Percentiles rank a stretch among this genome's conserved stretches.
Evolutionary conservation across 148 eudicot species (phyloP).

Genomic region (Persicaria maculosa): DNA sequence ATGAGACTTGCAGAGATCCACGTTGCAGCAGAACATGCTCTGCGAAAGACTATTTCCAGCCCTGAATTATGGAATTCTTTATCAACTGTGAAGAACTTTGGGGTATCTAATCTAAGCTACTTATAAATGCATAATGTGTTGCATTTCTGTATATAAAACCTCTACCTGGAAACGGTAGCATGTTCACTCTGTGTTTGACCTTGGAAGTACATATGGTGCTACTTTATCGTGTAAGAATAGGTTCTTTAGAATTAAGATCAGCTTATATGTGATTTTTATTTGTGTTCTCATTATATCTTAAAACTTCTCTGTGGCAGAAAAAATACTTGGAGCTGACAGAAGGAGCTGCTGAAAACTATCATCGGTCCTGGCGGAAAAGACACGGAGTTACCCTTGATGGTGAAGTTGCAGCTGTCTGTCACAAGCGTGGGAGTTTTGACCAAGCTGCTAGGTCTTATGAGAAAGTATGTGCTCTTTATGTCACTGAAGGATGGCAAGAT

Average conservation of each 20-base stretch:
- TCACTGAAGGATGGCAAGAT: conserved; percentile 98
- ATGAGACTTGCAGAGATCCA: conserved; percentile 89
- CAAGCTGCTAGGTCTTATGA: conserved; percentile 84
- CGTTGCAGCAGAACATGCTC: conserved; percentile 94
- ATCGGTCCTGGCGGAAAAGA: conserved; percentile 96
- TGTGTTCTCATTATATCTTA: background rate
- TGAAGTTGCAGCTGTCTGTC: conserved; percentile 83
- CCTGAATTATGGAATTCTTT: conserved; percentile 57
- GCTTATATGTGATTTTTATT: background rate
- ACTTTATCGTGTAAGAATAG: background rate
- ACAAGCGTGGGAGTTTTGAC: conserved; percentile 69
- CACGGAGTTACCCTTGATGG: conserved; percentile 98
- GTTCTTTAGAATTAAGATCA: background rate
- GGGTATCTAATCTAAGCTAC: conserved; percentile 37
- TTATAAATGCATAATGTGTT: background rate
- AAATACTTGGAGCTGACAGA: conserved; percentile 83
- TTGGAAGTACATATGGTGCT: too few species aligned
- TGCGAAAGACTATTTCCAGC: conserved; percentile 63
- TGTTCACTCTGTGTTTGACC: background rate
- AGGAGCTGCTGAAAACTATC: conserved; percentile 89
- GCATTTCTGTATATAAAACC: background rate
- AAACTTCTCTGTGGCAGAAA: conserved; percentile 34
- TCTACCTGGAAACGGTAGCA: background rate
- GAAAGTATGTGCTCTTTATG: conserved; percentile 94
- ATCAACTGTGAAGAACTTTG: conserved; percentile 79